Evolutionary conservation across 2,329 filamentous ascomycete genomes (phyloP), one percentile per base, ranked within the genome.

Genomic region (Fusarium ambrosium): DNA sequence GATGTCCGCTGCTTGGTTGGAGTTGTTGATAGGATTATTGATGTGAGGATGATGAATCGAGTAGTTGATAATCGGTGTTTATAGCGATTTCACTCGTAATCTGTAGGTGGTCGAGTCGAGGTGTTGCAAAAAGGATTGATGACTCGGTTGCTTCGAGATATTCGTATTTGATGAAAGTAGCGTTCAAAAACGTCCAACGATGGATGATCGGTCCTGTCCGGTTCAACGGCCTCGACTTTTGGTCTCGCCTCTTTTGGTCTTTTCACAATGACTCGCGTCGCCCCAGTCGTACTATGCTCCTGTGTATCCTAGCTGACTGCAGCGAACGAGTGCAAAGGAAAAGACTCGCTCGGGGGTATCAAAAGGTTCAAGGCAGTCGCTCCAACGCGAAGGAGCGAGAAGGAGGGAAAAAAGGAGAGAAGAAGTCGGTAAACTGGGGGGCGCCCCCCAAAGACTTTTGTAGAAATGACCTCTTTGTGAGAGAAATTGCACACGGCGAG

Each of bases 401-500:
- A 20, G n/a, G 18, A 55, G 48, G n/a, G 11, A 14, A 22, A 45
- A 45, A 45, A 16, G 41, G 41, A 45, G 41, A 34, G 32, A 34
- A 34, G 48, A 32, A 55, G 18, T 45, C 41, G 41, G 41, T 22
- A n/a, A 53, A 53, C 24, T 29, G 27, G 48, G 48, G 27, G 48
- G 27, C 48, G 48, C 27, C 48, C 48, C 48, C 48, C 24, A 55
- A 55, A 27, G 22, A 32, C 29, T 43, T 29, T 55, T 55, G 27
- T 55, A 61, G 37, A 61, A 61, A 61, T 55, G 24, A 32, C 43
- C 43, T 48, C 18, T 32, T 22, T 22, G 37, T 53, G 48, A 32
- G 48, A 61, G 58, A 61, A 43, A 61, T 59, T 59, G 56, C 34
- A 39, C 34, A 22, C 34, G 27, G 22, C n/a, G n/a, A 37, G 34